Conservation (phyloP, 208 protist genomes). For the Trypanosoma congolense region DNA sequence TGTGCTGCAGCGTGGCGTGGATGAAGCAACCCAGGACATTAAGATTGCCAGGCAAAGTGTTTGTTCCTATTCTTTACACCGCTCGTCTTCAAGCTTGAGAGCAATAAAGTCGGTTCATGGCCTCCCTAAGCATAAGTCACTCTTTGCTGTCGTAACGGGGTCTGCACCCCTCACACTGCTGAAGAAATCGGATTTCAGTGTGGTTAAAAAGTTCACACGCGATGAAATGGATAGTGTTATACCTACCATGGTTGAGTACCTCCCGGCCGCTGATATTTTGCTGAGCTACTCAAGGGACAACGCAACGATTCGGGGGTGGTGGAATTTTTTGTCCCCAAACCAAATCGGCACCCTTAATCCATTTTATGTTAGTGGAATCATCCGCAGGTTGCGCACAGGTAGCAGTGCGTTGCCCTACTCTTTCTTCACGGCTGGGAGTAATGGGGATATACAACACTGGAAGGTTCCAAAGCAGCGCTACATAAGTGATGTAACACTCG, state of each 20-base stretch:
- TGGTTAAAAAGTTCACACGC: slow-evolving; percentile 32
- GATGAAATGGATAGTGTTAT: slow-evolving; percentile 28
- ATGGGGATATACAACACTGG: slow-evolving; percentile 43
- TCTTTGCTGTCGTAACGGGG: slow-evolving; percentile 56
- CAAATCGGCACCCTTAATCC: slow-evolving; percentile 27
- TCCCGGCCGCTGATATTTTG: slow-evolving; percentile 47
- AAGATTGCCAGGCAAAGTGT: slow-evolving; percentile 23
- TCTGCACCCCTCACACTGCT: slow-evolving; percentile 41
- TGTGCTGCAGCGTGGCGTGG: slow-evolving; percentile 43
- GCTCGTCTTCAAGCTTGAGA: slow-evolving; percentile 14
- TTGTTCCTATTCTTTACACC: slow-evolving; percentile 43
- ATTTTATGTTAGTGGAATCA: slow-evolving; percentile 26
- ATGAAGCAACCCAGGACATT: slow-evolving; percentile 30
- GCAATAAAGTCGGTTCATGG: slow-evolving; percentile 44
- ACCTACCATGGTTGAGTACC: slow-evolving; percentile 46
- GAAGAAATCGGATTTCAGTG: slow-evolving; percentile 40
- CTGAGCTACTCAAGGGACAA: slow-evolving; percentile 47
- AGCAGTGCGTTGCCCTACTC: slow-evolving; percentile 35
- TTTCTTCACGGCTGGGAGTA: slow-evolving; percentile 49
- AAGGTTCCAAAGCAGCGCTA: slow-evolving; percentile 30
- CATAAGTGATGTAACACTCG: slow-evolving; percentile 28
- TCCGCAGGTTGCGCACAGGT: slow-evolving; percentile 33
- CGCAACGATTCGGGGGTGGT: slow-evolving; percentile 48
- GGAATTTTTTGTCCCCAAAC: slow-evolving; percentile 25
- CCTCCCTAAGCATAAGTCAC: slow-evolving; percentile 36